Base-by-base conservation (phyloP, 2,329 filamentous ascomycete genomes). In the Phaeosphaeriaceae sp. region DNA sequence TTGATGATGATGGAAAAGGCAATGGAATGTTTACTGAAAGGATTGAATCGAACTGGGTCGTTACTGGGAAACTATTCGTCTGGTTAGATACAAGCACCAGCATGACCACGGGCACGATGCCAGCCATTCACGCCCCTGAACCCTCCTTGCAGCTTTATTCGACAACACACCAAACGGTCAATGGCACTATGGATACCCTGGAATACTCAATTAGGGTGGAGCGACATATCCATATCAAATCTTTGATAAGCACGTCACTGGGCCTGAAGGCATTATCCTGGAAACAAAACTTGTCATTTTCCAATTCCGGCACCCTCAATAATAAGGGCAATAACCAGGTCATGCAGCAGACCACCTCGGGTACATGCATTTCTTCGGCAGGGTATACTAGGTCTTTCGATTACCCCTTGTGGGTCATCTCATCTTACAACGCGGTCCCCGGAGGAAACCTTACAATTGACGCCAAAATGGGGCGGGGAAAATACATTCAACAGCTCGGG, bases 1-100 rank as follows among this genome's bases (percentile, higher is more conserved):
- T 92, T 7, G 72, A 84, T 37, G 83, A 89, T 54, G 74, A 81
- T 46, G 78, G 77, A 1, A 67, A 74, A 11, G 79, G 78, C 6
- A 72, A 66, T 16, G 81, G 79, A 1, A 68, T 64, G 1, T 67
- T 88, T 6, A 82, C 81, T 0, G 70, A 80, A 17, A 79, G 79
- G 0, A 83, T 88, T 2, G 83, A 79, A n/a, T 81, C 79, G 44
- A 84, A 84, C 63, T 94, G 90, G 90, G 81, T 88, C 13, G 81
- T 94, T 2, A 88, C 87, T 0, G 90, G 88, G 32, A 94, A 92
- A 70, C 78, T 93, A 9, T 93, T 94, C 66, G 60, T 92, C n/a
- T 94, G 89, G 84, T 77, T 87, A 0, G 85, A 87, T 59, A 56
- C 73, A 2, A 66, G 69, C 6, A 74, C 69, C 7, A 79, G 77